Conservation (phyloP, 371 early-diverging fungal genomes). For the Paramicrosporidium saccamoebae region DNA sequence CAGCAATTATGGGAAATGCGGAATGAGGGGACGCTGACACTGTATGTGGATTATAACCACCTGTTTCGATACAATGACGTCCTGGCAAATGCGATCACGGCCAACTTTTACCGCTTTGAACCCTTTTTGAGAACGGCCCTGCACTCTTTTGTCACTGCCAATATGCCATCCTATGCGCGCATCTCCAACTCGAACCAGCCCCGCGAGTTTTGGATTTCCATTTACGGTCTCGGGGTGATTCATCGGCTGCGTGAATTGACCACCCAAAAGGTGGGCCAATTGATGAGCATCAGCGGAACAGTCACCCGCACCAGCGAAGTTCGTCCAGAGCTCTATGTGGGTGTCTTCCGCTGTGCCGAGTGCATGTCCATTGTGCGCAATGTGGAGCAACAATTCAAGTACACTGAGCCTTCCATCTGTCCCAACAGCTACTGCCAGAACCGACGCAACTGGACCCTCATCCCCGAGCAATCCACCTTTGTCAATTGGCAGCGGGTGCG, state of each 20-base stretch:
- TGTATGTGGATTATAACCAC: conserved; percentile 42
- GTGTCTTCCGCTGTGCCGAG: conserved; percentile 67
- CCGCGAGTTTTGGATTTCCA: conserved; percentile 33
- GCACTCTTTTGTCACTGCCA: conserved; percentile 25
- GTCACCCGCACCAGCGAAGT: conserved; percentile 95
- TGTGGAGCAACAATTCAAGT: conserved; percentile 83
- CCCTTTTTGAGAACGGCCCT: conserved; percentile 52
- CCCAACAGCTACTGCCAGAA: conserved; percentile 62
- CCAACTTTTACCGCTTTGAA: conserved; percentile 49
- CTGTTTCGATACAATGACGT: conserved; percentile 17
- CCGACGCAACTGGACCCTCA: conserved; percentile 38
- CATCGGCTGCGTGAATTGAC: conserved; percentile 51
- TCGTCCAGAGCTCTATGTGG: conserved; percentile 75
- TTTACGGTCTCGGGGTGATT: conserved; percentile 25
- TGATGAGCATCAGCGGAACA: conserved; percentile 68
- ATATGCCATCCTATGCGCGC: conserved; percentile 21
- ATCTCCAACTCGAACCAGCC: conserved; percentile 6
- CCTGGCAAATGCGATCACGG: conserved; percentile 22
- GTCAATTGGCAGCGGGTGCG: conserved; percentile 93
- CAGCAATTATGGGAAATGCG: conserved; percentile 18
- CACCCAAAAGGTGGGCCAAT: conserved; percentile 48
- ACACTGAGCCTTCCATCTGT: conserved; percentile 89
- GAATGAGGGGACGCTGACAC: conserved; percentile 17
- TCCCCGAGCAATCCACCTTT: conserved; percentile 59
- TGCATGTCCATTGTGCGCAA: conserved; percentile 46